Base-by-base conservation (phyloP, 345 rosid species). In the Brassica rapa region DNA sequence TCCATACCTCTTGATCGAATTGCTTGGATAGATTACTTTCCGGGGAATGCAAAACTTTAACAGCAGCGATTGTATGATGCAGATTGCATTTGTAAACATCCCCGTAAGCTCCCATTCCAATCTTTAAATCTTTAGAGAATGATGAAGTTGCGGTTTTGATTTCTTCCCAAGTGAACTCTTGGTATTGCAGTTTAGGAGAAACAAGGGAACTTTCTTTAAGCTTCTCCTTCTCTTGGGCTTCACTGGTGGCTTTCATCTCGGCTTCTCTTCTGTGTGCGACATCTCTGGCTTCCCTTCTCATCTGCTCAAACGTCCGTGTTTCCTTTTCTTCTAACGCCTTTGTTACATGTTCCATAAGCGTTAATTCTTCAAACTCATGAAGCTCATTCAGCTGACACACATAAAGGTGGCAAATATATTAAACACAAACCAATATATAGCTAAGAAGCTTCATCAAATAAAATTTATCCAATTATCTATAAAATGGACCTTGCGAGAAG, bases 401-500 rank as follows among this genome's bases (percentile, higher is more conserved):
- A 63, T 19, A 0, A 62, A 55, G 3, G n/a, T 4, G 29, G 0
- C 24, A 71, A 19, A 57, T 55, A 61, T n/a, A 32, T 57, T 4
- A 72, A 5, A 41, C 11, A 46, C 24, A 74, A 64, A 53, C 29
- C 25, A 49, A 33, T 27, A 27, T 27, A 27, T 15, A 66, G 57
- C 23, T 29, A 46, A 29, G 39, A 65, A 30, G 59, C 37, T 65
- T 65, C n/a, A 61, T 21, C 35, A 59, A 32, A 39, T 68, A 30
- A 46, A 16, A 62, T 3, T 37, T 65, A 19, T 62, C 10, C 6
- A 6, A 0, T 1, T 19, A 39, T 63, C 4, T 43, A 1, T 29
- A 73, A 65, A 63, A 80, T 29, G 1, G 56, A 93, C 98, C 97
- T 86, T 89, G 53, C 86, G 85, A 35, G 97, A 89, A 83, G 96